Conservation (phyloP, 331 rosid species). For the Rosa hybrid region DNA sequence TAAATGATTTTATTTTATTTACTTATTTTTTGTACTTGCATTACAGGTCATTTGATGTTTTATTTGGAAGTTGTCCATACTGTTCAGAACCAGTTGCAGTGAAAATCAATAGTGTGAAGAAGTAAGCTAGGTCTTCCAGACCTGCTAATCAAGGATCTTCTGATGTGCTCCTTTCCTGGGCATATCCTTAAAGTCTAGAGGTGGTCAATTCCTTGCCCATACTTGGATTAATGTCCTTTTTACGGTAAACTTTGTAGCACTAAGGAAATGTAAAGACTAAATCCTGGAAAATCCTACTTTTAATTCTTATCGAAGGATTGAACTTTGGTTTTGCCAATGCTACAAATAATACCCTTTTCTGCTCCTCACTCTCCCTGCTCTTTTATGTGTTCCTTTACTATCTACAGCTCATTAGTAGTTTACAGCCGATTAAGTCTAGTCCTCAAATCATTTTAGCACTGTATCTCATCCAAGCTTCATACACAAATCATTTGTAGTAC, state of each 20-base stretch:
- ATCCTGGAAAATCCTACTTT: neutral
- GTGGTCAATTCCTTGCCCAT: neutral
- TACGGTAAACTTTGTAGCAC: neutral
- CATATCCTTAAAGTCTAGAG: neutral
- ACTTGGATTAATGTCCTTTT: neutral
- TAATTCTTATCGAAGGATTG: neutral
- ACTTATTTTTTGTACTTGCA: conserved; percentile 6
- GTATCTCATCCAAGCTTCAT: neutral
- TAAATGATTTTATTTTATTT: neutral
- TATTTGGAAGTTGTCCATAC: conserved; percentile 43
- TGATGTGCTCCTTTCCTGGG: neutral
- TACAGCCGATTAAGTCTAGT: neutral
- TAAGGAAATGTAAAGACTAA: neutral
- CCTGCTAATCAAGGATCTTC: neutral
- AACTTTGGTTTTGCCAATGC: neutral
- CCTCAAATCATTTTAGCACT: neutral
- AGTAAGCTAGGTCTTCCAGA: neutral
- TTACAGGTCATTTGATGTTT: conserved; percentile 40
- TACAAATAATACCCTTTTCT: neutral
- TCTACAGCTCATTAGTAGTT: neutral
- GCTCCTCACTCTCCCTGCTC: neutral
- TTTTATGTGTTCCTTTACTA: neutral
- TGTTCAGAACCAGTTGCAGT: conserved; percentile 47
- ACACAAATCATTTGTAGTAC: neutral
- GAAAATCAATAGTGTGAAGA: conserved; percentile 27